Evolutionary conservation across 2,329 filamentous ascomycete species (phyloP).

Genomic region (Clarireedia sp.): DNA sequence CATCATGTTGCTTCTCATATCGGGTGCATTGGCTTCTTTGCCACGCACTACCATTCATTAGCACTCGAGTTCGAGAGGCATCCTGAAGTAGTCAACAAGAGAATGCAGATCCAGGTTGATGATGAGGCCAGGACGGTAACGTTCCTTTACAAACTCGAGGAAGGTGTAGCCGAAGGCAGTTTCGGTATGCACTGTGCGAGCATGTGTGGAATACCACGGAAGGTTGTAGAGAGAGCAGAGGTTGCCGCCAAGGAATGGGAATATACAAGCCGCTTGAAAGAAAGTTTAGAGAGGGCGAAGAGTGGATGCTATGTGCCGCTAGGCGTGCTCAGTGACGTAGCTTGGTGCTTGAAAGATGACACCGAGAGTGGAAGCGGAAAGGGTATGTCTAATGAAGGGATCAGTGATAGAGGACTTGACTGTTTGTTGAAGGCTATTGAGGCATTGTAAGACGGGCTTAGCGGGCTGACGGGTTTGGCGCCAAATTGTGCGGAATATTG

Average conservation of each 20-base stretch:
- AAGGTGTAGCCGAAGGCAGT: constrained; percentile 88
- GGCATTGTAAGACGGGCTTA: constrained; percentile 36
- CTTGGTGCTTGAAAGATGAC: constrained; percentile 60
- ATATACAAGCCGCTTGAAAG: constrained; percentile 83
- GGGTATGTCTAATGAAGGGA: constrained; percentile 29
- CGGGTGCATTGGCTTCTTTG: constrained; percentile 92
- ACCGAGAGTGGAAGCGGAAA: constrained; percentile 22
- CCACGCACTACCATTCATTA: constrained; percentile 93
- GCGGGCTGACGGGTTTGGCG: too few species aligned
- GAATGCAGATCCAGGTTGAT: constrained; percentile 95
- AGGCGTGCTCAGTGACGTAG: constrained; percentile 81
- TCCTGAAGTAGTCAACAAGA: constrained; percentile 74
- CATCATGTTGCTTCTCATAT: constrained; percentile 92
- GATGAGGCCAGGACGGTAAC: constrained; percentile 79
- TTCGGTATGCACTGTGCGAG: constrained; percentile 99
- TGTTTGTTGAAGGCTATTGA: constrained; percentile 55
- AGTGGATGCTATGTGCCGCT: constrained; percentile 75
- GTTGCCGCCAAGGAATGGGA: constrained; percentile 88
- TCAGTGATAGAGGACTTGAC: constrained; percentile 46
- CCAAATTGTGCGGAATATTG: too few species aligned
- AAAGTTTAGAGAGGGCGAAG: constrained; percentile 50
- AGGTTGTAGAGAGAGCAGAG: constrained; percentile 80
- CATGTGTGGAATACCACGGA: constrained; percentile 88
- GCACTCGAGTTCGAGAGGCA: constrained; percentile 85
- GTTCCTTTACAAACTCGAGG: constrained; percentile 89